A percentile compares a stretch with the other conserved stretches of the same genome.
Conservation (phyloP, 2,329 filamentous ascomycete genomes). For the Alternaria infectoria region DNA sequence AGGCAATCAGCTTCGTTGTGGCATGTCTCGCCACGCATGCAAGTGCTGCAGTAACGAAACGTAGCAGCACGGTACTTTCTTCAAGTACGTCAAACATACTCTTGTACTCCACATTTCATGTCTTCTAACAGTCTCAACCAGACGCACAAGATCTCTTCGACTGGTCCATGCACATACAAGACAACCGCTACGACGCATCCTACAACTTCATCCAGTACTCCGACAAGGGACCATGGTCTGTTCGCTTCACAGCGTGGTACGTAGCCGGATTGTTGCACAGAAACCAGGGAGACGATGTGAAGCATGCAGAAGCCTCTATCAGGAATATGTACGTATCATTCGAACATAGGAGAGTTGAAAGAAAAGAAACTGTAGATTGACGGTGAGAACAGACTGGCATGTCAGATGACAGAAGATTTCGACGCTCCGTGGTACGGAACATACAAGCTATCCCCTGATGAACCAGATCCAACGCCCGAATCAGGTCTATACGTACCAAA, state of each 20-base stretch:
- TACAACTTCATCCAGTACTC: slow-evolving; percentile 54
- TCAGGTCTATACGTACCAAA: slow-evolving; percentile 42
- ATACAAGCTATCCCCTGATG: slow-evolving; percentile 51
- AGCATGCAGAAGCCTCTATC: slow-evolving; percentile 46
- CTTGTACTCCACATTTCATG: neutral
- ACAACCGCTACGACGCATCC: slow-evolving; percentile 50
- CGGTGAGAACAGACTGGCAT: neutral
- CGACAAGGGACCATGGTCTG: slow-evolving; percentile 53
- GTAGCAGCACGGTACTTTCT: neutral
- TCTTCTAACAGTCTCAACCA: neutral
- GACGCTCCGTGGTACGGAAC: slow-evolving; percentile 53
- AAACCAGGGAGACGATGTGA: slow-evolving; percentile 44
- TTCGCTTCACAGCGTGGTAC: slow-evolving; percentile 55
- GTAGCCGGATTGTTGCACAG: slow-evolving; percentile 48
- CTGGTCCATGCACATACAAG: slow-evolving; percentile 27
- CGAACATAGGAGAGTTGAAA: neutral
- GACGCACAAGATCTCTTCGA: slow-evolving; percentile 22
- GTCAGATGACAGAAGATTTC: slow-evolving; percentile 48
- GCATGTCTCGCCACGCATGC: neutral
- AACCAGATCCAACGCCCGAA: slow-evolving; percentile 44
- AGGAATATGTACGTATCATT: slow-evolving; percentile 33
- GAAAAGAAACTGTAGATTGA: neutral
- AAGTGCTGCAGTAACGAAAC: neutral
- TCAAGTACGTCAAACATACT: neutral
- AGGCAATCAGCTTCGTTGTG: neutral